phyloP scores from a whole-genome alignment of 345 rosid species.

The Noccaea caerulescens region DNA sequence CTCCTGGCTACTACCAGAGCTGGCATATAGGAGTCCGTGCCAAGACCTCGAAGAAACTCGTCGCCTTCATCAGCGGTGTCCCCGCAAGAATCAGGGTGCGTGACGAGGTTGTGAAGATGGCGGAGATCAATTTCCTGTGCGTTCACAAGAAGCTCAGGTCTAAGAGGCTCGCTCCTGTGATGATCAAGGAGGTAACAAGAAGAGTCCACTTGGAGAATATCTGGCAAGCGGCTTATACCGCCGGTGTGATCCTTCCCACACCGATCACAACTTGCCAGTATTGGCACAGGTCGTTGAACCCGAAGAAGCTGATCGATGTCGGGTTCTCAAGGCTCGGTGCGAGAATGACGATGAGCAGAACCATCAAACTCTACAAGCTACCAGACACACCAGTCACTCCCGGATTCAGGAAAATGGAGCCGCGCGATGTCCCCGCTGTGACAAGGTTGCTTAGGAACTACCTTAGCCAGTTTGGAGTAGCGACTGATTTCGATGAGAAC shows the following conservation, averaged over 20 bases:
- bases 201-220: slow-evolving; percentile 90
- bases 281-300: slow-evolving; percentile 98
- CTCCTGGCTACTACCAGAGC: slow-evolving; percentile 76
- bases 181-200: slow-evolving; percentile 96
- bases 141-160: slow-evolving; percentile 96
- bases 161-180: slow-evolving; percentile 92
- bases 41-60: slow-evolving; percentile 77
- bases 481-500: slow-evolving; percentile 83
- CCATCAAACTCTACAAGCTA: slow-evolving; percentile 84
- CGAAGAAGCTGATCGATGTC: slow-evolving; percentile 94
- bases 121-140: slow-evolving; percentile 92
- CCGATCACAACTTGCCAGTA: slow-evolving; percentile 89
- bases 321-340: slow-evolving; percentile 92
- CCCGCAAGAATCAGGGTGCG: slow-evolving; percentile 90
- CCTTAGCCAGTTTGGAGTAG: slow-evolving; percentile 72
- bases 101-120: slow-evolving; percentile 79
- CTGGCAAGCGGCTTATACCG: slow-evolving; percentile 97
- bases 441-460: slow-evolving; percentile 75
- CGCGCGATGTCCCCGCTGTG: slow-evolving; percentile 83
- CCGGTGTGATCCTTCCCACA: slow-evolving; percentile 91
- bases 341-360: slow-evolving; percentile 97
- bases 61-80: slow-evolving; percentile 86
- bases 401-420: slow-evolving; percentile 91
- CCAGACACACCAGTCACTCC: slow-evolving; percentile 77
- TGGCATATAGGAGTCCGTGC: slow-evolving; percentile 97